These are phyloP conservation scores for Podaxis sp. DNA, from an alignment of 768 basidiomycete species.

Conservation along the genomic window DNA sequence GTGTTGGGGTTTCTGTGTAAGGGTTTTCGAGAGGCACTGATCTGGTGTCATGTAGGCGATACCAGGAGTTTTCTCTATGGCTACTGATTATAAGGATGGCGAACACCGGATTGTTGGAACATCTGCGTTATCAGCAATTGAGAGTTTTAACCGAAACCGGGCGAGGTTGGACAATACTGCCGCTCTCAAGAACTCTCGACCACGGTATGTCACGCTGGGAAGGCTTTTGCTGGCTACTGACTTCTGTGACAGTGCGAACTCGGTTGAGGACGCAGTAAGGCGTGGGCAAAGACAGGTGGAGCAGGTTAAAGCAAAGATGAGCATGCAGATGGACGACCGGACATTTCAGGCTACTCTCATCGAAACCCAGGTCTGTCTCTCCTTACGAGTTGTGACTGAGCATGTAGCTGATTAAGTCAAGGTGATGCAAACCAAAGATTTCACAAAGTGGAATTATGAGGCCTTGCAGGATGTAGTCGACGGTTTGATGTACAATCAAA, in stretches of 20 bases:
- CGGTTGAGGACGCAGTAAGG: slow-evolving; percentile 81
- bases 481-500: slow-evolving; percentile 88
- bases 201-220: slow-evolving; percentile 45
- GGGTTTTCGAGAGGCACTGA: background rate
- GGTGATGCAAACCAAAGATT: slow-evolving; percentile 88
- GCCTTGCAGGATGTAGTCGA: slow-evolving; percentile 85
- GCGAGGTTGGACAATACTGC: slow-evolving; percentile 59
- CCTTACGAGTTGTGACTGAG: background rate
- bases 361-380: slow-evolving; percentile 71
- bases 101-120: slow-evolving; percentile 82
- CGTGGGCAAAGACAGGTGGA: slow-evolving; percentile 90
- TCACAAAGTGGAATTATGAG: slow-evolving; percentile 91
- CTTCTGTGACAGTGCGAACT: slow-evolving; percentile 56
- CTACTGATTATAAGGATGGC: slow-evolving; percentile 75
- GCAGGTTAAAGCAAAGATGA: slow-evolving; percentile 83
- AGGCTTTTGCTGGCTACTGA: background rate
- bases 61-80: slow-evolving; percentile 81
- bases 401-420: slow-evolving; percentile 24
- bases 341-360: slow-evolving; percentile 82
- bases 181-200: slow-evolving; percentile 53
- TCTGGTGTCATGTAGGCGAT: slow-evolving; percentile 54
- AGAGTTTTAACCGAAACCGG: slow-evolving; percentile 91
- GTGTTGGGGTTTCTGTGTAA: background rate
- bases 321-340: slow-evolving; percentile 94
- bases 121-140: slow-evolving; percentile 81